Percentiles rank a stretch among this genome's conserved stretches.
Conservation (phyloP, 441 rosid species). For the Populus hybrid region DNA sequence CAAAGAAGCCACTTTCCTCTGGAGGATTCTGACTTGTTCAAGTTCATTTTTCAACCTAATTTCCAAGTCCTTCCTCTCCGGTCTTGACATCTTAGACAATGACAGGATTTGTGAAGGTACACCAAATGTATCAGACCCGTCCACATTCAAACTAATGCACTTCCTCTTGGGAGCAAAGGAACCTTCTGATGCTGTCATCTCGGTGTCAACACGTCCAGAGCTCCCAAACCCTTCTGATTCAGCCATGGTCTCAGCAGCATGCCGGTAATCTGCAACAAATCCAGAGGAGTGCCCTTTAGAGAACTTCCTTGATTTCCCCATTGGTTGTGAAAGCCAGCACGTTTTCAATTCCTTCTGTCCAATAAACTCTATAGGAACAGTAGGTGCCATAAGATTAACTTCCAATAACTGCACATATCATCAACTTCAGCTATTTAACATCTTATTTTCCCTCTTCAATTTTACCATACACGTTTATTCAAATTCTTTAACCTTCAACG, state of each 20-base stretch:
- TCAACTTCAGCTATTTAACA: slow-evolving; percentile 28
- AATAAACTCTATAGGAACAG: slow-evolving; percentile 54
- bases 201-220: slow-evolving; percentile 49
- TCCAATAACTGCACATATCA: slow-evolving; percentile 51
- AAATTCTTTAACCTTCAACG: neutral
- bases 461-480: slow-evolving; percentile 1
- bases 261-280: slow-evolving; percentile 56
- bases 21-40: slow-evolving; percentile 60
- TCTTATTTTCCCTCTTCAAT: slow-evolving; percentile 6
- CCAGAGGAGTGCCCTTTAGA: slow-evolving; percentile 64
- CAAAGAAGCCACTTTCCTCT: slow-evolving; percentile 45
- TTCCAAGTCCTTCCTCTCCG: slow-evolving; percentile 56
- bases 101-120: slow-evolving; percentile 58
- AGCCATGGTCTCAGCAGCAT: slow-evolving; percentile 58
- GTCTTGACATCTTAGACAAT: slow-evolving; percentile 57
- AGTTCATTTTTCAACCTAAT: slow-evolving; percentile 64
- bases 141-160: slow-evolving; percentile 51
- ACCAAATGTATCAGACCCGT: slow-evolving; percentile 38
- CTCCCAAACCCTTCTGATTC: slow-evolving; percentile 77
- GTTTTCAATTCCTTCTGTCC: slow-evolving; percentile 48
- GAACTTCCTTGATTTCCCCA: slow-evolving; percentile 72
- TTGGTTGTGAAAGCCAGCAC: slow-evolving; percentile 36
- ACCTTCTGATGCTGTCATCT: slow-evolving; percentile 58
- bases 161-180: slow-evolving; percentile 55
- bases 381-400: slow-evolving; percentile 54